Evolutionary conservation across 768 basidiomycete genomes (phyloP).

Genomic region (button mushroom (Agaricus bisporus)): DNA sequence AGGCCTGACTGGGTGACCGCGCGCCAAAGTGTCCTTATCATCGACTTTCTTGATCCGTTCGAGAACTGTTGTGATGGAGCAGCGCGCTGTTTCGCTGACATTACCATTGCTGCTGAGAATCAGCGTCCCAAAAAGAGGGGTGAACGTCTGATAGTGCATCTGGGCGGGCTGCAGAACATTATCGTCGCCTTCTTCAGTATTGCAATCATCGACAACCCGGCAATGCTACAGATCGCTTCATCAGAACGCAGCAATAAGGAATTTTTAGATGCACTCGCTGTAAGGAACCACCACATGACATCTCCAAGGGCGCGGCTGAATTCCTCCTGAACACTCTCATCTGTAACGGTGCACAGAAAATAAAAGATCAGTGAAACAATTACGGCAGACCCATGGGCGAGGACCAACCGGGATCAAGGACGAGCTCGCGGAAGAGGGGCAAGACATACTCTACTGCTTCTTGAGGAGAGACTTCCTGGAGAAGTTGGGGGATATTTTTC

Average conservation of each 20-base stretch:
- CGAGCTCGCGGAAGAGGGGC: slow-evolving; percentile 80
- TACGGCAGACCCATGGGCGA: slow-evolving; percentile 3
- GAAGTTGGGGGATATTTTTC: slow-evolving; percentile 72
- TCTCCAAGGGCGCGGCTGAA: slow-evolving; percentile 73
- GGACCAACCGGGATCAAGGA: slow-evolving; percentile 74
- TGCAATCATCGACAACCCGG: slow-evolving; percentile 51
- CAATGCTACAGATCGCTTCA: slow-evolving; percentile 44
- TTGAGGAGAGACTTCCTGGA: slow-evolving; percentile 69
- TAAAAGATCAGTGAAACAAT: slow-evolving; percentile 8
- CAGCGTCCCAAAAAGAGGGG: slow-evolving; percentile 83
- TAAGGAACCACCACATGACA: slow-evolving; percentile 92
- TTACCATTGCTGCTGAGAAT: slow-evolving; percentile 73
- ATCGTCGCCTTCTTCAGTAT: slow-evolving; percentile 18
- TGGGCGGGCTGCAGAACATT: slow-evolving; percentile 32
- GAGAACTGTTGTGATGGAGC: slow-evolving; percentile 74
- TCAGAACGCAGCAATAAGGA: slow-evolving; percentile 7
- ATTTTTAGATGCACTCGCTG: slow-evolving; percentile 29
- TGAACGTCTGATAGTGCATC: slow-evolving; percentile 83
- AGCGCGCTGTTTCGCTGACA: slow-evolving; percentile 68
- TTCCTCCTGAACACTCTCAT: slow-evolving; percentile 85
- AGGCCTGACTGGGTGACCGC: not conserved
- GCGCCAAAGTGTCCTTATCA: slow-evolving; percentile 25
- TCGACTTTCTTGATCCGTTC: slow-evolving; percentile 62
- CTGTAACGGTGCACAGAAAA: slow-evolving; percentile 28
- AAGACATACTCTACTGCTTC: slow-evolving; percentile 93